Percentiles rank a stretch among this genome's conserved stretches.
phyloP scores from a whole-genome alignment of 1,139 yeast genomes.

The Lodderomyces theae region DNA sequence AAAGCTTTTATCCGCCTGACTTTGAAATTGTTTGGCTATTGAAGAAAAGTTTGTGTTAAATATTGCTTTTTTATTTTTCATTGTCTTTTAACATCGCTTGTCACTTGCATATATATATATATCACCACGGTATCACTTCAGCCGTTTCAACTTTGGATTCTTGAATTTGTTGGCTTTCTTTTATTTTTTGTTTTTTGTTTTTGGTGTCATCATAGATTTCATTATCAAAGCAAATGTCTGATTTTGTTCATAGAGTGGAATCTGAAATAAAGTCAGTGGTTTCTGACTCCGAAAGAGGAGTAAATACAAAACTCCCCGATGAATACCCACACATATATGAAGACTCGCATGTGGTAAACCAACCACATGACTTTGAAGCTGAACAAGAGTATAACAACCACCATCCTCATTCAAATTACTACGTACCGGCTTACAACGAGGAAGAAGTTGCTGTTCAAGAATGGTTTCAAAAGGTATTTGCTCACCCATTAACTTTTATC shows the following conservation, averaged over 20 bases:
- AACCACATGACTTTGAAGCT: slow-evolving; percentile 16
- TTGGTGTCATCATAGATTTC: too few relatives aligned
- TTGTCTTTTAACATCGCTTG: too few relatives aligned
- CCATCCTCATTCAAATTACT: slow-evolving; percentile 8
- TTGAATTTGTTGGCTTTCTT: too few relatives aligned
- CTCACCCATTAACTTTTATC: slow-evolving; percentile 40
- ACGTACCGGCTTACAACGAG: slow-evolving; percentile 43
- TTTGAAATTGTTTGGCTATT: too few relatives aligned
- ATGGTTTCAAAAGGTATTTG: slow-evolving; percentile 37
- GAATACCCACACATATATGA: slow-evolving; percentile 3
- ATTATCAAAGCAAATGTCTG: slow-evolving; percentile 12
- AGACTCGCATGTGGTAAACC: slow-evolving; percentile 6
- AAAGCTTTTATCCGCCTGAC: too few relatives aligned
- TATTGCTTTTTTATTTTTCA: too few relatives aligned
- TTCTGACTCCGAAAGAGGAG: neutral
- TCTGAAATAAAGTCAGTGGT: slow-evolving; percentile 6
- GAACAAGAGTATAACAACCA: slow-evolving; percentile 4
- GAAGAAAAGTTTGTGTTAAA: too few relatives aligned
- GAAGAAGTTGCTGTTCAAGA: slow-evolving; percentile 44
- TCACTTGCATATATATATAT: neutral
- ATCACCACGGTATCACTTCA: neutral
- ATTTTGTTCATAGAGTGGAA: slow-evolving; percentile 13
- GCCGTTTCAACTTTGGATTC: neutral
- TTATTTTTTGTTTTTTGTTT: neutral
- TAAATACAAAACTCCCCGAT: neutral